Evolutionary conservation across 2,329 filamentous ascomycete genomes (phyloP).

Genomic region (Myriosclerotinia curreyana): DNA sequence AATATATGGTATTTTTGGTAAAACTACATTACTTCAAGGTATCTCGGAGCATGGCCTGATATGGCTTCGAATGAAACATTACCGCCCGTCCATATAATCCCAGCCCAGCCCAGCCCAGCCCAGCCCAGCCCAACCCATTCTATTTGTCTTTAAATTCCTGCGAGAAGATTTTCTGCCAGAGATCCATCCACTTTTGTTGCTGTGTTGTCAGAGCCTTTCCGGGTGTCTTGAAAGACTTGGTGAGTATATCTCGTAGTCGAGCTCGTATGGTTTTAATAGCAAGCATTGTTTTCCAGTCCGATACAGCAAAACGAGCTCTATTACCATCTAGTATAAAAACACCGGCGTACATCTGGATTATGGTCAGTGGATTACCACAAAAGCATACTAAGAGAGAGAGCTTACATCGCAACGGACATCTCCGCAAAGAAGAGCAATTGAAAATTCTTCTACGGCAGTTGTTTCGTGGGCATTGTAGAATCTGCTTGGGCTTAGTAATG

Average conservation of each 20-base stretch:
- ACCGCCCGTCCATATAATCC: constrained; percentile 1
- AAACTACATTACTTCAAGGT: constrained; percentile 9
- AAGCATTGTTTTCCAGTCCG: constrained; percentile 87
- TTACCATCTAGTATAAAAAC: constrained; percentile 86
- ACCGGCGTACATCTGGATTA: constrained; percentile 73
- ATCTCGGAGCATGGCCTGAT: neutral
- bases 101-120: neutral
- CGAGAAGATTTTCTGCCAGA: constrained; percentile 69
- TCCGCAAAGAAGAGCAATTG: constrained; percentile 79
- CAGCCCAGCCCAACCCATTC: neutral
- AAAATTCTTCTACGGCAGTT: constrained; percentile 74
- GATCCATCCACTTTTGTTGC: constrained; percentile 70
- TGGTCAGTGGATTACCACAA: constrained; percentile 24
- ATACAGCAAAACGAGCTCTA: constrained; percentile 74
- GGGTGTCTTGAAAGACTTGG: constrained; percentile 65
- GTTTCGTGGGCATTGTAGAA: constrained; percentile 91
- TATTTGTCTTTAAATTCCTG: constrained; percentile 38
- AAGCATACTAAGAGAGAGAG: constrained; percentile 16
- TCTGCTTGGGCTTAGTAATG: constrained; percentile 42
- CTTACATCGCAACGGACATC: constrained; percentile 81
- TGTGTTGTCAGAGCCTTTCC: constrained; percentile 61
- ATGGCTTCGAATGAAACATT: neutral
- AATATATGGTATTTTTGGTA: neutral
- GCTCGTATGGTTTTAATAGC: constrained; percentile 79
- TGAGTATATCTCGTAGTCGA: constrained; percentile 72